A percentile compares a stretch with the other conserved stretches of the same genome.
phyloP scores from a whole-genome alignment of 2,329 filamentous ascomycete genomes.

The Geosmithia morbida region DNA sequence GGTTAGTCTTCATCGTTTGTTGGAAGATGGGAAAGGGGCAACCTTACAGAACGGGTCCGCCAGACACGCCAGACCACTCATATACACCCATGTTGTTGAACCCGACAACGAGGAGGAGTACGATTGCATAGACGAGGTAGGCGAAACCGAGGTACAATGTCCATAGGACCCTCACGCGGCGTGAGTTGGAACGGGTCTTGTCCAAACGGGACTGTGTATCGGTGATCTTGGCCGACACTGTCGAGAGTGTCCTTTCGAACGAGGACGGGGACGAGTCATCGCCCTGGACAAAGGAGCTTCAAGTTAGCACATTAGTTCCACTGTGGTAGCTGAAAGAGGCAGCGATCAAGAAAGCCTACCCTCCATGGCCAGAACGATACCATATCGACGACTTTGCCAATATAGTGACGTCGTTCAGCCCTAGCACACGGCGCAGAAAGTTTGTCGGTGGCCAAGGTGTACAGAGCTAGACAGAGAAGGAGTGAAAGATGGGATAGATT shows the following conservation, averaged over 20 bases:
- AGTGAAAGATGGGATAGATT: not conserved
- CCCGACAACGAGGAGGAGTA: slow-evolving; percentile 73
- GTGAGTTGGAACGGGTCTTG: slow-evolving; percentile 52
- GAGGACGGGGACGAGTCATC: slow-evolving; percentile 72
- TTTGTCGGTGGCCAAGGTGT: not conserved
- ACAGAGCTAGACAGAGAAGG: not conserved
- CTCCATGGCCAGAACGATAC: slow-evolving; percentile 79
- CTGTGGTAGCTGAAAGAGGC: not conserved
- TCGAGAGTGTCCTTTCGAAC: slow-evolving; percentile 82
- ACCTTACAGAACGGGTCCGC: slow-evolving; percentile 62
- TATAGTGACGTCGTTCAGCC: not conserved
- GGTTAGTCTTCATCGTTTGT: not conserved
- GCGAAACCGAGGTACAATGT: slow-evolving; percentile 84
- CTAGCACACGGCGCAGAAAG: not conserved
- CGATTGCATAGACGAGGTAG: slow-evolving; percentile 75
- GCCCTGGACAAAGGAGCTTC: slow-evolving; percentile 32
- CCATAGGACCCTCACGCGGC: slow-evolving; percentile 72
- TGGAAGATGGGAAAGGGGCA: not conserved
- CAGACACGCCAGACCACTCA: slow-evolving; percentile 68
- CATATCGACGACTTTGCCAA: slow-evolving; percentile 32
- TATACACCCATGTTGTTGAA: slow-evolving; percentile 60
- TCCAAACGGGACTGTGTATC: slow-evolving; percentile 62
- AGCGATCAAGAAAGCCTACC: slow-evolving; percentile 27
- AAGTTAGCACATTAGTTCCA: not conserved
- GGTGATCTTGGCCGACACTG: slow-evolving; percentile 70